Evolutionary conservation across 176 grass and related monocot genomes (phyloP).

Genomic region (Oryza glumipatula): DNA sequence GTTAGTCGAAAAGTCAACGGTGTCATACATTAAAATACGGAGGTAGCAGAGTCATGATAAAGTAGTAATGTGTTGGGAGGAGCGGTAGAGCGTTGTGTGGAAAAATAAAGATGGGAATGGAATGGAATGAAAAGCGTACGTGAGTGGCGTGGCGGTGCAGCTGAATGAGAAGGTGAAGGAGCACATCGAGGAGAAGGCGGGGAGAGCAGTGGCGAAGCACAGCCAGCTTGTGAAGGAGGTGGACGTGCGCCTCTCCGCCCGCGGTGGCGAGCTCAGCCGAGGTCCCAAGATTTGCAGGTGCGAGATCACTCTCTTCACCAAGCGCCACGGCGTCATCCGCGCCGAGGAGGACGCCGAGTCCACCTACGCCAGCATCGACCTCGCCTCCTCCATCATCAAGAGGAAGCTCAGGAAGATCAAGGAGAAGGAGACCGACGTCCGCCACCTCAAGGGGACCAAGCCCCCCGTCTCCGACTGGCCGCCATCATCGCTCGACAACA

Average conservation of each 20-base stretch:
- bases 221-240: slow-evolving; percentile 79
- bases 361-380: slow-evolving; percentile 81
- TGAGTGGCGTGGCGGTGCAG: slow-evolving; percentile 19
- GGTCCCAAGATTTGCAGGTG: slow-evolving; percentile 73
- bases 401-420: slow-evolving; percentile 93
- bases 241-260: slow-evolving; percentile 79
- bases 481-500: not conserved
- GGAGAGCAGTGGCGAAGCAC: slow-evolving; percentile 70
- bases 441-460: slow-evolving; percentile 58
- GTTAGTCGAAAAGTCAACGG: too few species aligned
- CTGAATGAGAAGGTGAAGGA: slow-evolving; percentile 80
- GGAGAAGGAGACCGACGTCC: slow-evolving; percentile 80
- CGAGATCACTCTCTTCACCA: slow-evolving; percentile 88
- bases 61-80: too few species aligned
- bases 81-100: too few species aligned
- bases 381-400: slow-evolving; percentile 75
- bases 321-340: slow-evolving; percentile 76
- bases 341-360: slow-evolving; percentile 88
- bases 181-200: slow-evolving; percentile 94
- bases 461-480: not conserved
- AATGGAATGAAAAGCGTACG: too few species aligned
- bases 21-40: too few species aligned
- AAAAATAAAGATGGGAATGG: too few species aligned
- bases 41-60: too few species aligned
- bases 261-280: slow-evolving; percentile 69